A percentile compares a stretch with the other conserved stretches of the same genome.
These are phyloP conservation scores for Nicotiana otophora DNA, from an alignment of 257 asterid genomes.

Conservation along the genomic window DNA sequence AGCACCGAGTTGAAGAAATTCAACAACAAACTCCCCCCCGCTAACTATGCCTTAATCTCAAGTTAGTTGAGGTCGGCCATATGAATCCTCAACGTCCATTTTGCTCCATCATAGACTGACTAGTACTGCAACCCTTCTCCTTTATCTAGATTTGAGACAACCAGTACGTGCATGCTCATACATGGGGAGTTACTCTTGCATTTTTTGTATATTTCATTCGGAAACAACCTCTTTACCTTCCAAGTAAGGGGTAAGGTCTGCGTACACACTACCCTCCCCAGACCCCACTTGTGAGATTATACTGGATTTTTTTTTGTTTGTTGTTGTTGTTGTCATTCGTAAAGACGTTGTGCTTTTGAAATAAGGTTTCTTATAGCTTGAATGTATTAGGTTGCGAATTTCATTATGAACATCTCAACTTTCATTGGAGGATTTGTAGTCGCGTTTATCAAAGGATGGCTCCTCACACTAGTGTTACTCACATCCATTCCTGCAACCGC, in stretches of 20 bases:
- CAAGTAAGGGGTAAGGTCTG: too few relatives aligned
- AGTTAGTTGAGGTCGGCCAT: not conserved
- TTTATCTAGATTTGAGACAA: not conserved
- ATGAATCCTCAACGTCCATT: not conserved
- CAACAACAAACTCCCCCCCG: too few relatives aligned
- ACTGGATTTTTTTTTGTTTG: too few relatives aligned
- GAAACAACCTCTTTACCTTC: too few relatives aligned
- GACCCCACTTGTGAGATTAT: too few relatives aligned
- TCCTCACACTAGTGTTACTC: conserved; percentile 36
- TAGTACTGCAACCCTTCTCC: not conserved
- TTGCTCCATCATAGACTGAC: not conserved
- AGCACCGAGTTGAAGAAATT: too few relatives aligned
- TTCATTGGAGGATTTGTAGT: conserved; percentile 51
- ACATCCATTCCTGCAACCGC: conserved; percentile 38
- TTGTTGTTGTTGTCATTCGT: too few relatives aligned
- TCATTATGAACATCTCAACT: conserved; percentile 39
- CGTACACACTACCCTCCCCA: too few relatives aligned
- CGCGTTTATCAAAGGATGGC: conserved; percentile 57
- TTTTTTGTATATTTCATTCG: not conserved
- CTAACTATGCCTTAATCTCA: not conserved
- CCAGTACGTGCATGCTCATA: not conserved
- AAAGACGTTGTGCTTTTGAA: not conserved
- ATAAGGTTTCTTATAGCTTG: not conserved
- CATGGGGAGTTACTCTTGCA: not conserved
- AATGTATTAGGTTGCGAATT: conserved; percentile 46